Evolutionary conservation across 768 basidiomycete species (phyloP), one percentile per base, ranked within the genome.

Genomic region (Lactarius hengduanensis): DNA sequence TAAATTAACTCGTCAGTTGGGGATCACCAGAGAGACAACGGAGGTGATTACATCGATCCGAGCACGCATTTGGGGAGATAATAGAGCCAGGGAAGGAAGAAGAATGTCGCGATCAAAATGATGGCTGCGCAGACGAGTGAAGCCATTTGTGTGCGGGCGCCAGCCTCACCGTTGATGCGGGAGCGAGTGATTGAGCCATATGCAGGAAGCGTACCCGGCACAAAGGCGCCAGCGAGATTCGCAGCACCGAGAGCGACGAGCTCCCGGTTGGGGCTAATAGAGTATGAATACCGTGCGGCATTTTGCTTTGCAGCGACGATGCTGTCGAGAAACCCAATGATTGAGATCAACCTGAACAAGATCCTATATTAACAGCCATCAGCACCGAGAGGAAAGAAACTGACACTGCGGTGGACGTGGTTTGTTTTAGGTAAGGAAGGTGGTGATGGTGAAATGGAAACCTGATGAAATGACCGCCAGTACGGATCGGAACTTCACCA

Each of bases 261-360:
- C 73, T 99, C 97, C 34, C 97, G 89, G 74, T 98, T 99, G 0
- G 95, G 94, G 69, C 87, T 91, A 69, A 98, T 91, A 0, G 91
- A 84, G 74, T 98, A 89, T 3, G 92, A 91, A 73, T 89, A 98
- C 15, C 88, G 87, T 4, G 86, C 84, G 0, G 87, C 86, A 66
- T 91, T 96, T 75, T 98, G 95, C 73, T 98, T 97, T 2, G 96
- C 96, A 0, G 95, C 92, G 2, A 95, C 94, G 68, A 97, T 94
- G 67, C 91, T 93, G 75, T 99, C 96, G 67, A 99, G 79, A 75
- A 96, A 97, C 1, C 97, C 97, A 26, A 94, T 83, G 50, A 96
- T 82, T 0, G 91, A 85, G 59, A 92, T 89, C 61, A 94, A 74
- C 38, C 90, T 92, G 70, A 22, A 38, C 53, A 47, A 22, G 22